Conservation (phyloP, 192 early-diverging fungal species). For the Backusella westeae region DNA sequence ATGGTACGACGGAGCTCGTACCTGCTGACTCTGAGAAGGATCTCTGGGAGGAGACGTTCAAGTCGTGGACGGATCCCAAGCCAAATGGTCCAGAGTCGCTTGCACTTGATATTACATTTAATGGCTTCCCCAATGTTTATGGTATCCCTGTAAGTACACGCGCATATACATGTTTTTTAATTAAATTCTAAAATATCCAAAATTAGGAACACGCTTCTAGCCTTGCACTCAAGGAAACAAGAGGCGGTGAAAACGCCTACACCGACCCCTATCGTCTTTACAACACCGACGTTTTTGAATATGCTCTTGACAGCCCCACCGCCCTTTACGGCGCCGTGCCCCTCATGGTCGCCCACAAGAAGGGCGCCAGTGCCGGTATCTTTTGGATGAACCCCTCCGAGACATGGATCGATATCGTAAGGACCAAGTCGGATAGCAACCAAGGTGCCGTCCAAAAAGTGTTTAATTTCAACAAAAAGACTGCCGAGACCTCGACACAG, state of each 20-base stretch:
- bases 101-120: conserved; percentile 91
- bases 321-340: conserved; percentile 95
- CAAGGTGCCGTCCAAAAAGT: conserved; percentile 22
- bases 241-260: conserved; percentile 70
- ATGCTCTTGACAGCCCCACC: conserved; percentile 93
- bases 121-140: conserved; percentile 84
- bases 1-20: conserved; percentile 39
- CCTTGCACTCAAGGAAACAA: conserved; percentile 88
- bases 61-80: conserved; percentile 86
- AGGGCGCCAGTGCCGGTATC: conserved; percentile 70
- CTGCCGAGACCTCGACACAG: conserved; percentile 38
- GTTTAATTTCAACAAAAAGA: conserved; percentile 31
- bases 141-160: conserved; percentile 70
- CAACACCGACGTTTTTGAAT: conserved; percentile 99
- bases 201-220: conserved; percentile 76
- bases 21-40: conserved; percentile 41
- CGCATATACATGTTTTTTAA: background rate
- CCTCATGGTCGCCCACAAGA: conserved; percentile 88
- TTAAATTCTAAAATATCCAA: background rate
- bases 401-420: conserved; percentile 97
- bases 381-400: conserved; percentile 96
- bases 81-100: conserved; percentile 91
- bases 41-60: conserved; percentile 91
- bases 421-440: conserved; percentile 38
- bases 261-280: conserved; percentile 94